Conservation (phyloP, 768 basidiomycete species). For the Lactarius indigo region DNA sequence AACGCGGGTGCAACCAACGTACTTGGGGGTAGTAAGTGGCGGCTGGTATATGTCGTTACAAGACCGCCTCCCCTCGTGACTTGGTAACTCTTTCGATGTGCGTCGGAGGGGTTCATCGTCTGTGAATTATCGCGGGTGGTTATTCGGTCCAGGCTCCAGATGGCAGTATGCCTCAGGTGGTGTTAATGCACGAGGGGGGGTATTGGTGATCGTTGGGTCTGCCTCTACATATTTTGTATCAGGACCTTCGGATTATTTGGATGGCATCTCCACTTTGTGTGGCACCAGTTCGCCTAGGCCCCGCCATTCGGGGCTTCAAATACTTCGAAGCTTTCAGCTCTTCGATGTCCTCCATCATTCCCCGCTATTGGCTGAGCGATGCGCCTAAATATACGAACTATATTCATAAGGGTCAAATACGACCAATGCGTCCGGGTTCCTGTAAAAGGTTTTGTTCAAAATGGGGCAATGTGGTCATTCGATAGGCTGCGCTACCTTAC, state of each 20-base stretch:
- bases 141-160: neutral
- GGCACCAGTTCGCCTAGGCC: neutral
- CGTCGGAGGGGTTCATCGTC: constrained; percentile 3
- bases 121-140: neutral
- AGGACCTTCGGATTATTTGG: too few species aligned
- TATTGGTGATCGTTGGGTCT: neutral
- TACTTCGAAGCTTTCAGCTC: neutral
- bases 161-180: neutral
- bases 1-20: neutral
- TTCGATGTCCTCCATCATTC: neutral
- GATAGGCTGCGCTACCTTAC: neutral
- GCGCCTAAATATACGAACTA: neutral
- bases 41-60: neutral
- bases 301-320: constrained; percentile 1
- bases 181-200: neutral
- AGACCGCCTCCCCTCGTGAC: neutral
- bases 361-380: neutral
- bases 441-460: neutral
- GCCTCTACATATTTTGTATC: neutral
- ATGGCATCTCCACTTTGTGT: constrained; percentile 1
- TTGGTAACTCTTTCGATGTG: neutral
- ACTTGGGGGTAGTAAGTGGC: neutral
- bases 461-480: neutral
- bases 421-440: neutral
- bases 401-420: neutral